phyloP scores from a whole-genome alignment of 164 flowering plant species.

The Cinnamomum chago region DNA sequence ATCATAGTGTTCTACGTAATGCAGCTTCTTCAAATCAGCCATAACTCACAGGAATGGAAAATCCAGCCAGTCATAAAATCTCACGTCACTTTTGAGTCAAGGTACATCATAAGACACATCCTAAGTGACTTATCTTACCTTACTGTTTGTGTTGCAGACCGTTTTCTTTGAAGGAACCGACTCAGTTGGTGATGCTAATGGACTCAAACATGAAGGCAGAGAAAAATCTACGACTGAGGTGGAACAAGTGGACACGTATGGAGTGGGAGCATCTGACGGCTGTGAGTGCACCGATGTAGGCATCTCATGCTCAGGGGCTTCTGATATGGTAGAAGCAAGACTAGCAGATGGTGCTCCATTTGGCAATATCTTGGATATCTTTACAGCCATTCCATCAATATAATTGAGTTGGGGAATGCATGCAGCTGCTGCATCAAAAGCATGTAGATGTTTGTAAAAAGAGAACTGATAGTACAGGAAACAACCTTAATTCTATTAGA shows the following conservation, averaged over 20 bases:
- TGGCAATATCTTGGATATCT: constrained; percentile 9
- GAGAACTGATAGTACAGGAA: not conserved
- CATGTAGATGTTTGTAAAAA: not conserved
- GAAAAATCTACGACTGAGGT: constrained; percentile 19
- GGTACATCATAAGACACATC: not conserved
- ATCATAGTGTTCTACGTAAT: not conserved
- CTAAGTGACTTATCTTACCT: constrained; percentile 33
- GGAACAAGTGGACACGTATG: constrained; percentile 25
- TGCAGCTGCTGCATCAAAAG: constrained; percentile 25
- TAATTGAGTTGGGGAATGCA: constrained; percentile 15
- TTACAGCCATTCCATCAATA: constrained; percentile 18
- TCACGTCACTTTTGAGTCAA: not conserved
- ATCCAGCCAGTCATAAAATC: not conserved
- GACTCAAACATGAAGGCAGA: constrained; percentile 22
- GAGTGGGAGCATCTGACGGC: constrained; percentile 14
- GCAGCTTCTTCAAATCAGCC: not conserved
- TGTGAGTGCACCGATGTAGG: constrained; percentile 18
- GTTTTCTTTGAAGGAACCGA: constrained; percentile 24
- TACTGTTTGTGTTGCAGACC: constrained; percentile 26
- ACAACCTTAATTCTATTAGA: not conserved
- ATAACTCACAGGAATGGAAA: not conserved
- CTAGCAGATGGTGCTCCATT: constrained; percentile 20
- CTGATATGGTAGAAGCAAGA: constrained; percentile 20
- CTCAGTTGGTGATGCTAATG: constrained; percentile 25
- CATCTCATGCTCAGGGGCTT: constrained; percentile 22